phyloP scores from a whole-genome alignment of 345 rosid species.

The Brassica carinata region DNA sequence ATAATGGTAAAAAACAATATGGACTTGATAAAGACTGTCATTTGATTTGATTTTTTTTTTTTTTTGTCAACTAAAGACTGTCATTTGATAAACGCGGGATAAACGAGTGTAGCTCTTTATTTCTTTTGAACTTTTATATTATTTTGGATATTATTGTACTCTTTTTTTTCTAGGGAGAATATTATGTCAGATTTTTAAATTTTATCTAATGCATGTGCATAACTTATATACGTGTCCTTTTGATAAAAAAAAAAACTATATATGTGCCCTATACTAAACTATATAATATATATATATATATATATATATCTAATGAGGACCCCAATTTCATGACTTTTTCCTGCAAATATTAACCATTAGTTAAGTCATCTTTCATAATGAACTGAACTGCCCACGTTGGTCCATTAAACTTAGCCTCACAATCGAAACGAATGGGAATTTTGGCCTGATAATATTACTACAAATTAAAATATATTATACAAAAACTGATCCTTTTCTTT shows the following conservation, averaged over 20 bases:
- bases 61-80: not conserved
- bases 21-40: not conserved
- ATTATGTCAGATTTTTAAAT: not conserved
- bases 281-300: not conserved
- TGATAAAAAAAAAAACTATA: too few species aligned
- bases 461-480: not conserved
- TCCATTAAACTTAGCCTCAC: conserved; percentile 10
- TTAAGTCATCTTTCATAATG: conserved; percentile 7
- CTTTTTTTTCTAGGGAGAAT: not conserved
- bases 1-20: not conserved
- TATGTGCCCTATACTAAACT: not conserved
- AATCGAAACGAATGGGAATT: not conserved
- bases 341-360: not conserved
- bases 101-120: not conserved
- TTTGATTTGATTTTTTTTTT: not conserved
- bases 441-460: not conserved
- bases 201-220: not conserved
- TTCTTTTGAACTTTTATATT: not conserved
- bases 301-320: conserved; percentile 1
- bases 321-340: conserved; percentile 1
- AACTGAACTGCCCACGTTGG: conserved; percentile 18
- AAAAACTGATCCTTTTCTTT: not conserved
- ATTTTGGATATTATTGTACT: not conserved
- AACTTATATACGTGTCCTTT: not conserved
- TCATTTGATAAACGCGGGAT: not conserved